Evolutionary conservation across 2,329 filamentous ascomycete species (phyloP).

Genomic region (Curvularia hawaiiensis): DNA sequence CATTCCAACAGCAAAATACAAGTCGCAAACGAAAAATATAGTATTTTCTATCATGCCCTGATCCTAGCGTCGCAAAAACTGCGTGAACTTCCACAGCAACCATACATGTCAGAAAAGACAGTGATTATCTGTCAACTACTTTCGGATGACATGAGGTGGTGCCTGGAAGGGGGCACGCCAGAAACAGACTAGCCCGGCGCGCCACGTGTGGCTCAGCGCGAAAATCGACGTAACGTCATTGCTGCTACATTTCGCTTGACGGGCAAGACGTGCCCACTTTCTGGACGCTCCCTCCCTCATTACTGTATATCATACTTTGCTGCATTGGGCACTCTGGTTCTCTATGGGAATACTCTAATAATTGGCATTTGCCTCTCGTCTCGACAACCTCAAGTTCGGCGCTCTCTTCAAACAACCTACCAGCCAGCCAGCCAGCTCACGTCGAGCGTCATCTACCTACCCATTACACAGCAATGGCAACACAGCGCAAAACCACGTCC

Average conservation of each 20-base stretch:
- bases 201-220: conserved; percentile 25
- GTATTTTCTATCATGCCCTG: not conserved
- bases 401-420: not conserved
- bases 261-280: conserved; percentile 6
- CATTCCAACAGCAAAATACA: not conserved
- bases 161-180: conserved; percentile 5
- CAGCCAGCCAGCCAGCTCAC: conserved; percentile 2
- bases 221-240: conserved; percentile 32
- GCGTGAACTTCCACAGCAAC: not conserved
- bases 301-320: not conserved
- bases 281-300: not conserved
- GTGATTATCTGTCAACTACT: not conserved
- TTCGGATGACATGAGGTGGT: not conserved
- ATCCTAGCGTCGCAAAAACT: too few relatives aligned
- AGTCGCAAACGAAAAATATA: not conserved
- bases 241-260: conserved; percentile 12
- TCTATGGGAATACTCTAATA: not conserved
- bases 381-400: not conserved
- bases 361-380: not conserved
- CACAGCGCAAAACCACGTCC: conserved; percentile 39
- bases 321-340: not conserved
- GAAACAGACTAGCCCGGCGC: conserved; percentile 24
- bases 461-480: conserved; percentile 31
- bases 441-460: not conserved
- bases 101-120: not conserved